A percentile compares a stretch with the other conserved stretches of the same genome.
phyloP scores from a whole-genome alignment of 2,329 filamentous ascomycete genomes.

The Dothideomycetes sp. region DNA sequence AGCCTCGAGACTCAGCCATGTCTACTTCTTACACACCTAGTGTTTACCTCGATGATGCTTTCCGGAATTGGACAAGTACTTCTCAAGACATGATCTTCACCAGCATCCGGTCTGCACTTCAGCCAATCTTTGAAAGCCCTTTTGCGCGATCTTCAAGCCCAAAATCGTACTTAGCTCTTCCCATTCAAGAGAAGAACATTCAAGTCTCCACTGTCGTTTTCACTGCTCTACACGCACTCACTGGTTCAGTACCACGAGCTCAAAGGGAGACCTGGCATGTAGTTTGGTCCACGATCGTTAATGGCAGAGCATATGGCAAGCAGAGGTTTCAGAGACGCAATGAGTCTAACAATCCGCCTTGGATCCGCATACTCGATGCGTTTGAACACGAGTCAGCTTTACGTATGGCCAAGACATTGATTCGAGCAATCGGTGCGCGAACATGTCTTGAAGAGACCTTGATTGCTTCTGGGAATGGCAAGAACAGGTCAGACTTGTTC shows the following conservation, averaged over 20 bases:
- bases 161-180: not conserved
- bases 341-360: not conserved
- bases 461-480: not conserved
- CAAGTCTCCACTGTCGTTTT: not conserved
- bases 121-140: conserved; percentile 10
- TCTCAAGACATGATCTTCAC: conserved; percentile 4
- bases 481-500: not conserved
- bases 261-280: conserved; percentile 1
- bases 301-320: conserved; percentile 13
- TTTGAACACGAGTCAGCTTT: conserved; percentile 30
- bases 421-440: conserved; percentile 41
- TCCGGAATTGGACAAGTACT: not conserved
- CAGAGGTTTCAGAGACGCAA: not conserved
- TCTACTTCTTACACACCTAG: not conserved
- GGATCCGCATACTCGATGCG: conserved; percentile 9
- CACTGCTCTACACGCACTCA: conserved; percentile 3
- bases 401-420: conserved; percentile 40
- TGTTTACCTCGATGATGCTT: not conserved
- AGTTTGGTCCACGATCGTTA: conserved; percentile 6
- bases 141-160: not conserved
- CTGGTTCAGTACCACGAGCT: conserved; percentile 4
- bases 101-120: conserved; percentile 8
- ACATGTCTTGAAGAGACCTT: conserved; percentile 25
- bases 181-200: not conserved
- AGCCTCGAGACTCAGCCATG: not conserved